Evolutionary conservation across 345 rosid genomes (phyloP).

Genomic region (Mangifera indica): DNA sequence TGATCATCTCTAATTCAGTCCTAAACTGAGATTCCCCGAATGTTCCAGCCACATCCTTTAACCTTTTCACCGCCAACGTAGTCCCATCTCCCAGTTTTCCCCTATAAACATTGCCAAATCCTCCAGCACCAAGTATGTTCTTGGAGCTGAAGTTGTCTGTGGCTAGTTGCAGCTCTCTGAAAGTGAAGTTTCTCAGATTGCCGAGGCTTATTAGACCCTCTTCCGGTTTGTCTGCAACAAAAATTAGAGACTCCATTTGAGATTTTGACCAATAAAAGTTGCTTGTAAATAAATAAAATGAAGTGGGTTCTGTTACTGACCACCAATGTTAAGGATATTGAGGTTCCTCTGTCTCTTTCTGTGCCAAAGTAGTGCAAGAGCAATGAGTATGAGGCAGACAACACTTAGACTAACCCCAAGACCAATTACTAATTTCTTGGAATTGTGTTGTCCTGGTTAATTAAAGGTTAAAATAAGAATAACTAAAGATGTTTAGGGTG

Average conservation of each 20-base stretch:
- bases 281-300: no score
- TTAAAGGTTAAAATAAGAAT: background rate
- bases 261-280: background rate
- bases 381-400: constrained; percentile 43
- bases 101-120: constrained; percentile 92
- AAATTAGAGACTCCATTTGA: background rate
- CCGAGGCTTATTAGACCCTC: constrained; percentile 69
- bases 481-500: background rate
- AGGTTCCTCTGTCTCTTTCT: constrained; percentile 45
- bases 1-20: constrained; percentile 93
- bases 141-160: constrained; percentile 80
- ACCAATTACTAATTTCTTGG: constrained; percentile 64
- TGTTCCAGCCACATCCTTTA: constrained; percentile 71
- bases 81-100: constrained; percentile 80
- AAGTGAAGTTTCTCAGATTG: constrained; percentile 74
- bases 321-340: constrained; percentile 43
- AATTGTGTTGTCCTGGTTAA: constrained; percentile 42
- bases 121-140: constrained; percentile 86
- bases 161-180: constrained; percentile 78
- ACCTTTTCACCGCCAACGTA: constrained; percentile 76
- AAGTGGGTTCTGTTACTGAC: constrained; percentile 42
- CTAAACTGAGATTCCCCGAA: constrained; percentile 85
- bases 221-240: constrained; percentile 63
- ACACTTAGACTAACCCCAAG: constrained; percentile 69
- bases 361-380: constrained; percentile 55